phyloP scores from a whole-genome alignment of 2,329 filamentous ascomycete species.

The Aspergillus aculeatus region DNA sequence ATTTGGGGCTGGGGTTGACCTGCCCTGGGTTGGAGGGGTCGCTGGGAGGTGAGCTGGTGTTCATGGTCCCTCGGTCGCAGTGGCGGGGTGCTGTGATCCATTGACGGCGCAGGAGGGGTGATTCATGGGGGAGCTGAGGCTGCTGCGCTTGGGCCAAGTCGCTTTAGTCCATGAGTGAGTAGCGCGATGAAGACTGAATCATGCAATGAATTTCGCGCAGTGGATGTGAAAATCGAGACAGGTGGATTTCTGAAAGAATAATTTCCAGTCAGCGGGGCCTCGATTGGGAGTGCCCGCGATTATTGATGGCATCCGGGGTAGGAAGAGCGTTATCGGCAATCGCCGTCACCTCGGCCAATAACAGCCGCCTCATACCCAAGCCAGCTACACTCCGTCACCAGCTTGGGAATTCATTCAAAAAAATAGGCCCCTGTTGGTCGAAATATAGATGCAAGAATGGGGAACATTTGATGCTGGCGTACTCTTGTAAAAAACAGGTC shows the following conservation, averaged over 20 bases:
- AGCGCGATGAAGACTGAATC: neutral
- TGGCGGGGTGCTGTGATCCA: conserved; percentile 24
- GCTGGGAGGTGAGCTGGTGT: conserved; percentile 17
- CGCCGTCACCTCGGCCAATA: conserved; percentile 11
- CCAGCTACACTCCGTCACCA: neutral
- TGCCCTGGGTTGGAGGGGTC: conserved; percentile 14
- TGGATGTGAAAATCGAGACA: neutral
- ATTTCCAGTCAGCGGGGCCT: neutral
- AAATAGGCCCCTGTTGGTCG: neutral
- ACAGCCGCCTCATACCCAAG: conserved; percentile 6
- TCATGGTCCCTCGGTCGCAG: conserved; percentile 23
- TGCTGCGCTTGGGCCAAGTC: neutral
- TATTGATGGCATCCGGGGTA: conserved; percentile 10
- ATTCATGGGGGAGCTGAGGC: conserved; percentile 12
- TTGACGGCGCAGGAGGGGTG: conserved; percentile 13
- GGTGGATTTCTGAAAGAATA: neutral
- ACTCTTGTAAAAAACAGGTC: neutral
- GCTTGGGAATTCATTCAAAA: too few species aligned
- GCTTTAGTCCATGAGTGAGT: conserved; percentile 7
- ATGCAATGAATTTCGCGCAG: neutral
- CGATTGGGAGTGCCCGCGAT: conserved; percentile 1
- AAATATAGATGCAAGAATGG: neutral
- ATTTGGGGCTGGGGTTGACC: conserved; percentile 3
- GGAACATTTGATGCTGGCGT: neutral
- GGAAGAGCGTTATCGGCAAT: conserved; percentile 11